Percentiles rank a stretch among this genome's conserved stretches.
Conservation (phyloP, 2,329 filamentous ascomycete genomes). For the Delphinella strobiligena region DNA sequence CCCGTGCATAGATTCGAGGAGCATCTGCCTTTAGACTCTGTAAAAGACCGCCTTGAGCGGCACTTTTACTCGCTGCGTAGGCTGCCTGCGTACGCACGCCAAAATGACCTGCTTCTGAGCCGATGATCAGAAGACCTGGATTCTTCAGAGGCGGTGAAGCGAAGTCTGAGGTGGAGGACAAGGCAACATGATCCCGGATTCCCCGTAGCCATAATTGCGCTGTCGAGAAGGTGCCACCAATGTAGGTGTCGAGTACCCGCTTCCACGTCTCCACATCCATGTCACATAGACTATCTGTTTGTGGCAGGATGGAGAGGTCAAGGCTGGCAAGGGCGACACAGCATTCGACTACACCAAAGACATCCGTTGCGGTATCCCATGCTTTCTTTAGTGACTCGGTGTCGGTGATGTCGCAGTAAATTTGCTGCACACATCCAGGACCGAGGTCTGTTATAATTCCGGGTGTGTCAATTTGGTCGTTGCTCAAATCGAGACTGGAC, state of each 20-base stretch:
- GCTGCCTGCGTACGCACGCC: conserved; percentile 32
- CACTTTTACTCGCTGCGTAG: conserved; percentile 34
- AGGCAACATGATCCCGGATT: conserved; percentile 18
- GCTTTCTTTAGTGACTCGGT: conserved; percentile 22
- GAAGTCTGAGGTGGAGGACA: conserved; percentile 8
- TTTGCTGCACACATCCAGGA: conserved; percentile 8
- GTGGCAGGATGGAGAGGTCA: conserved; percentile 30
- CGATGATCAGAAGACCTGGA: conserved; percentile 32
- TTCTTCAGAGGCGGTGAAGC: conserved; percentile 17
- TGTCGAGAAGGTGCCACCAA: conserved; percentile 32
- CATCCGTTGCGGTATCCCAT: conserved; percentile 22
- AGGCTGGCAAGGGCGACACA: conserved; percentile 33
- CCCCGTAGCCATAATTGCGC: conserved; percentile 31
- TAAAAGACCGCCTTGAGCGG: conserved; percentile 33
- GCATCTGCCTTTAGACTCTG: conserved; percentile 30
- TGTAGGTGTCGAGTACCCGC: conserved; percentile 31
- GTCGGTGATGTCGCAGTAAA: conserved; percentile 24
- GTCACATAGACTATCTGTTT: conserved; percentile 27
- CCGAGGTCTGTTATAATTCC: conserved; percentile 16
- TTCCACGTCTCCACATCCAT: conserved; percentile 28
- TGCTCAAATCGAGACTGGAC: conserved; percentile 17
- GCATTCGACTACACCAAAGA: conserved; percentile 25
- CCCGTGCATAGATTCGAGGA: conserved; percentile 23
- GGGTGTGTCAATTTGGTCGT: conserved; percentile 10
- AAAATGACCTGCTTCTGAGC: conserved; percentile 33